Conservation (phyloP, 805 yeast genomes). For the Spathaspora sp. region DNA sequence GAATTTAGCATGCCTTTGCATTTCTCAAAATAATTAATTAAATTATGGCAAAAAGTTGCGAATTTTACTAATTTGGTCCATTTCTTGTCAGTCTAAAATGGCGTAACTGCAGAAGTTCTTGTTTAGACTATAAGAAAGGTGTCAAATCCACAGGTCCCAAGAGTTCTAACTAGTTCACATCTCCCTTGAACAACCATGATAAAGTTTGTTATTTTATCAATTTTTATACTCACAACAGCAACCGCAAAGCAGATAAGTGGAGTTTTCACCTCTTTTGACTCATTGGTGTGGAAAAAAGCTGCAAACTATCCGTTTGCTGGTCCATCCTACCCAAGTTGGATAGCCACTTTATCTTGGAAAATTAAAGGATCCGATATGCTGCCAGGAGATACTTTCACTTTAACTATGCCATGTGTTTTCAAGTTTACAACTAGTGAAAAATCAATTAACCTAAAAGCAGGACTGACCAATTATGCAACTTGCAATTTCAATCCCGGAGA, state of each 20-base stretch:
- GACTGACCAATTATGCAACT: constrained; percentile 16
- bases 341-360: constrained; percentile 18
- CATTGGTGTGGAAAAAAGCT: constrained; percentile 1
- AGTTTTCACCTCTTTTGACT: constrained; percentile 5
- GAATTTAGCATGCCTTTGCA: too few species aligned
- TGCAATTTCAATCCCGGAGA: constrained; percentile 17
- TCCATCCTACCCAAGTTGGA: constrained; percentile 11
- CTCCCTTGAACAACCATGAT: too few species aligned
- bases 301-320: not conserved
- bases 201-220: not conserved
- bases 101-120: too few species aligned
- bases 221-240: not conserved
- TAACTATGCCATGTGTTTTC: constrained; percentile 23
- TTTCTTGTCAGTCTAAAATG: too few species aligned
- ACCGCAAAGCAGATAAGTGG: constrained; percentile 1
- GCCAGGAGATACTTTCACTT: constrained; percentile 24
- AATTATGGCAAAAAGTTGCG: too few species aligned
- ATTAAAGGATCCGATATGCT: constrained; percentile 10
- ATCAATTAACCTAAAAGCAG: constrained; percentile 11
- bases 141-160: too few species aligned
- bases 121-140: too few species aligned
- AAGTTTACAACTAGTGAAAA: constrained; percentile 13
- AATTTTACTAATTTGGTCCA: too few species aligned
- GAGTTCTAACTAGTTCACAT: too few species aligned
- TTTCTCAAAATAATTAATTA: too few species aligned